A percentile compares a stretch with the other conserved stretches of the same genome.
Evolutionary conservation across 2,329 filamentous ascomycete species (phyloP).

Genomic region (Hypoxylon sp.): DNA sequence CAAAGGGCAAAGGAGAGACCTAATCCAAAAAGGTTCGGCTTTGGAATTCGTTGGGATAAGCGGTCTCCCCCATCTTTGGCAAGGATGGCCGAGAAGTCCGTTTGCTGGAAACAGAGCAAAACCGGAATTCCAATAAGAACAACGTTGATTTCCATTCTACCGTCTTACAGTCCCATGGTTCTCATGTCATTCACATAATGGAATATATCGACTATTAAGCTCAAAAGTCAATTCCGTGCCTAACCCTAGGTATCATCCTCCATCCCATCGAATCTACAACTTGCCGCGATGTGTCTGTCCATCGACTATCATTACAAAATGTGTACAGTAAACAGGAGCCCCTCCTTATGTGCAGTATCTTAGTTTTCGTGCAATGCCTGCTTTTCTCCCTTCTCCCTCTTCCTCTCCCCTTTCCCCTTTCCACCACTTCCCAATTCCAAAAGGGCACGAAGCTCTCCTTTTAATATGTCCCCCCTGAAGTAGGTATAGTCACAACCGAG

Average conservation of each 20-base stretch:
- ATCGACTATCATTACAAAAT: constrained; percentile 40
- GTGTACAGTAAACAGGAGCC: constrained; percentile 32
- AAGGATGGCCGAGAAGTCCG: too few relatives aligned
- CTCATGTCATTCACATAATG: background rate
- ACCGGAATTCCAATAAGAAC: too few relatives aligned
- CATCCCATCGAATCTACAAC: constrained; percentile 35
- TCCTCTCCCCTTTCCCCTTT: background rate
- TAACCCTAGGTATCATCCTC: constrained; percentile 14
- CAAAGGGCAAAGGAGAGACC: too few relatives aligned
- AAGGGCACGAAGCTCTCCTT: background rate
- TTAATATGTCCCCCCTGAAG: background rate
- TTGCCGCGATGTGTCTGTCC: constrained; percentile 16
- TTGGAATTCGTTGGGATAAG: too few relatives aligned
- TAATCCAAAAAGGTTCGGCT: too few relatives aligned
- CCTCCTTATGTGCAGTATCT: constrained; percentile 7
- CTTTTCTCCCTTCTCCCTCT: background rate
- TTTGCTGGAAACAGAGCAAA: too few relatives aligned
- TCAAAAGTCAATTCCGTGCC: background rate
- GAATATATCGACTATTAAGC: background rate
- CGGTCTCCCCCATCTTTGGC: too few relatives aligned
- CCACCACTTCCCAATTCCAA: background rate
- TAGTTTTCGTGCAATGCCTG: background rate
- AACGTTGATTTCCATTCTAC: too few relatives aligned
- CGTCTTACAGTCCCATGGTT: too few relatives aligned
- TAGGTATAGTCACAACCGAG: background rate